A percentile compares a stretch with the other conserved stretches of the same genome.
Evolutionary conservation across 495 filamentous ascomycete genomes (phyloP).

Genomic region (Annulohypoxylon nitens): DNA sequence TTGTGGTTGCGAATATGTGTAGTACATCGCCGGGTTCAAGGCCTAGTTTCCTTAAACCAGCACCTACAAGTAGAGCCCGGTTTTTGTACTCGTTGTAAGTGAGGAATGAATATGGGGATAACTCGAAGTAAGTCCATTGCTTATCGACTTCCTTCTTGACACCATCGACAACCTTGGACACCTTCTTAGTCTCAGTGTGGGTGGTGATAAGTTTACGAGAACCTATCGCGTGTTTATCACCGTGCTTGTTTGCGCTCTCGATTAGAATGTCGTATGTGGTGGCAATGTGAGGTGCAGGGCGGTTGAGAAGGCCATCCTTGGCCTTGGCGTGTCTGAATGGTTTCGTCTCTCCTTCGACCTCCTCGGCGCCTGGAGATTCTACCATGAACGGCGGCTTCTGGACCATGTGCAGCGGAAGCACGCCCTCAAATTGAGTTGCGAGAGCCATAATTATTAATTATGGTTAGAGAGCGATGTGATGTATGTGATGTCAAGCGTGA

Average conservation of each 20-base stretch:
- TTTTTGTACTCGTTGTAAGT: constrained; percentile 73
- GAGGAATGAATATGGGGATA: constrained; percentile 69
- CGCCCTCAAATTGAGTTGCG: constrained; percentile 51
- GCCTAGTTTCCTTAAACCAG: constrained; percentile 70
- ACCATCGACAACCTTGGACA: constrained; percentile 76
- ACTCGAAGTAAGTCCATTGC: constrained; percentile 76
- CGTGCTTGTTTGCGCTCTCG: constrained; percentile 64
- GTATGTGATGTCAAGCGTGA: constrained; percentile 8
- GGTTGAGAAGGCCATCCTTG: constrained; percentile 64
- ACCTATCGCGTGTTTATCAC: constrained; percentile 69
- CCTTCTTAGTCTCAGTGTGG: constrained; percentile 73
- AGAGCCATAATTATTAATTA: constrained; percentile 45
- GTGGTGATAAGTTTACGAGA: constrained; percentile 68
- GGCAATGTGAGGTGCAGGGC: constrained; percentile 64
- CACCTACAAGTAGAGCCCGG: constrained; percentile 64
- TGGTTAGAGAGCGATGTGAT: constrained; percentile 1
- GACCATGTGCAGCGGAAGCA: constrained; percentile 59
- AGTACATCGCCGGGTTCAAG: constrained; percentile 62
- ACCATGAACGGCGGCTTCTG: constrained; percentile 68
- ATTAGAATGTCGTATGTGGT: constrained; percentile 72
- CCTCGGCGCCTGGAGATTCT: constrained; percentile 62
- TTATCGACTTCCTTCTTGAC: constrained; percentile 72
- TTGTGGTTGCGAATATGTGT: constrained; percentile 73
- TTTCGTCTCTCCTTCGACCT: constrained; percentile 72
- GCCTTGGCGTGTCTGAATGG: constrained; percentile 69